phyloP scores from a whole-genome alignment of 1,284 basidiomycete species.

The Fistulina hepatica region DNA sequence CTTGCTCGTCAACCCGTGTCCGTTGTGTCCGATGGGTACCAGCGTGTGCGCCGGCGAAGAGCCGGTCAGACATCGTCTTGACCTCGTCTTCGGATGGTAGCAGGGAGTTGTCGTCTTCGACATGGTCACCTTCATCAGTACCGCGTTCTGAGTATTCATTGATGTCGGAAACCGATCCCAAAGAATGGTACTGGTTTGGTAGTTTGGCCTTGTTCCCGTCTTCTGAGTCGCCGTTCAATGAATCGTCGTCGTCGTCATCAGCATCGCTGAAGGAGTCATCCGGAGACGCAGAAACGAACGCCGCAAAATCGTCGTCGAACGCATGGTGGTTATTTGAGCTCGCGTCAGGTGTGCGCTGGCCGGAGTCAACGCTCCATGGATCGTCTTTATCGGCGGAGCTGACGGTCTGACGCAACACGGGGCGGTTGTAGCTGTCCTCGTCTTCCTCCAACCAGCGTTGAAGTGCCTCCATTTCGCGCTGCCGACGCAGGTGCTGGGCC shows the following conservation, averaged over 20 bases:
- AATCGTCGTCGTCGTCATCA: slow-evolving; percentile 4
- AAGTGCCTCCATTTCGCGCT: slow-evolving; percentile 45
- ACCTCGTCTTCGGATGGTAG: slow-evolving; percentile 45
- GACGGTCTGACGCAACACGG: too few relatives aligned
- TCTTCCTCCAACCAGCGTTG: slow-evolving; percentile 52
- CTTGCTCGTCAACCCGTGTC: slow-evolving; percentile 15
- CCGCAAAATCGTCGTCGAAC: slow-evolving; percentile 73
- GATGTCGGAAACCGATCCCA: slow-evolving; percentile 34
- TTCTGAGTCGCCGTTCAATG: slow-evolving; percentile 1
- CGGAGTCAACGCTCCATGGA: slow-evolving; percentile 23
- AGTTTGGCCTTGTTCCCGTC: background rate
- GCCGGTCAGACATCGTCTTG: slow-evolving; percentile 36
- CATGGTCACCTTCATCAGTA: slow-evolving; percentile 9
- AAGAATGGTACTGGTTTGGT: slow-evolving; percentile 31
- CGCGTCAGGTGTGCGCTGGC: slow-evolving; percentile 6
- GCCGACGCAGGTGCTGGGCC: slow-evolving; percentile 23
- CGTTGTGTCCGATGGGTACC: background rate
- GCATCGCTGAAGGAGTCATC: slow-evolving; percentile 5
- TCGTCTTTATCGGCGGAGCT: slow-evolving; percentile 19
- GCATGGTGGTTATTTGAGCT: slow-evolving; percentile 19
- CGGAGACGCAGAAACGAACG: slow-evolving; percentile 51
- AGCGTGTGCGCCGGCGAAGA: slow-evolving; percentile 36
- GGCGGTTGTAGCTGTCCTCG: too few relatives aligned
- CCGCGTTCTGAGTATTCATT: slow-evolving; percentile 23
- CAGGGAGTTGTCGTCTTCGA: slow-evolving; percentile 29